Evolutionary conservation across 495 filamentous ascomycete species (phyloP).

Genomic region (Tuber calosporum): DNA sequence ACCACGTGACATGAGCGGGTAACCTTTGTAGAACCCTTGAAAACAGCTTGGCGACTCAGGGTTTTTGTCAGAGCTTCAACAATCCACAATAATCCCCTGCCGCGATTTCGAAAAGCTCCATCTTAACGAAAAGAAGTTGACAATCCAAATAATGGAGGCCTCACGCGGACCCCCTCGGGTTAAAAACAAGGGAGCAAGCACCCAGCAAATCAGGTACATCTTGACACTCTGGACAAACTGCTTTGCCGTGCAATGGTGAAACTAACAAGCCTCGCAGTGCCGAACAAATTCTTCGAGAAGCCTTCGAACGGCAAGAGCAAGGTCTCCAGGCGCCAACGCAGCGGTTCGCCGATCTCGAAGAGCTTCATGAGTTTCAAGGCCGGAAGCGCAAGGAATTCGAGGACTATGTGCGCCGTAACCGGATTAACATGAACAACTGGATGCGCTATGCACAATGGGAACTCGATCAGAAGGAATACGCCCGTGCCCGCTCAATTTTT

Average conservation of each 20-base stretch:
- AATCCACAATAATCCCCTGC: not conserved
- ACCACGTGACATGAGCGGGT: not conserved
- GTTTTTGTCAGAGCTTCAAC: not conserved
- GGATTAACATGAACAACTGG: conserved; percentile 97
- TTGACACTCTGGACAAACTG: conserved; percentile 1
- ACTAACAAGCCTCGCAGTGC: conserved; percentile 51
- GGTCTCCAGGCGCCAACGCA: conserved; percentile 84
- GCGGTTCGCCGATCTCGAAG: conserved; percentile 91
- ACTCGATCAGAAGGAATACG: conserved; percentile 95
- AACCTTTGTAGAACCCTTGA: not conserved
- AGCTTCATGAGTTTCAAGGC: conserved; percentile 94
- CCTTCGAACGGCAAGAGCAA: conserved; percentile 92
- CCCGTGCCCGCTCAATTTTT: conserved; percentile 91
- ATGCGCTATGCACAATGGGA: conserved; percentile 97
- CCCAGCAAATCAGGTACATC: conserved; percentile 38
- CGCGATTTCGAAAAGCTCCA: not conserved
- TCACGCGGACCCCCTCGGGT: conserved; percentile 91
- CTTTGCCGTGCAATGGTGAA: conserved; percentile 5
- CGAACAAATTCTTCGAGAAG: conserved; percentile 94
- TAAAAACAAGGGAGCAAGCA: conserved; percentile 84
- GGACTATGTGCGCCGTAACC: conserved; percentile 91
- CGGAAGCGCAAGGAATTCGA: conserved; percentile 95
- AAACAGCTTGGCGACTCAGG: not conserved
- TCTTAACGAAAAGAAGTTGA: not conserved
- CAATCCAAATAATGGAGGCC: conserved; percentile 64